A percentile compares a stretch with the other conserved stretches of the same genome.
phyloP scores from a whole-genome alignment of 2,329 filamentous ascomycete genomes.

The Aureobasidium sp. region DNA sequence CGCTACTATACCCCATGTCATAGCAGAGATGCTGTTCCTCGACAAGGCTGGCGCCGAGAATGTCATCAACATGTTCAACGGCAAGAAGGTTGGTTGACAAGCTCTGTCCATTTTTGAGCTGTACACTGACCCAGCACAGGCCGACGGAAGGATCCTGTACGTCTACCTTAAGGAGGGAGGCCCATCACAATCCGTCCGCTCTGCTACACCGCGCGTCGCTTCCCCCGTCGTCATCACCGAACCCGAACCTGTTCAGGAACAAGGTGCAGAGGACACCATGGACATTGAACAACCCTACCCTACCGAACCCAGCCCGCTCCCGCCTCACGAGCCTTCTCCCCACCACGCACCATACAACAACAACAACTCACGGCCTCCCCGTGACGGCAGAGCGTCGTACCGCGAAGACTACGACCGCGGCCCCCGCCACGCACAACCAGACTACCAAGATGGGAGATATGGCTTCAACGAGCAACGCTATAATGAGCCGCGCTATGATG shows the following conservation, averaged over 20 bases:
- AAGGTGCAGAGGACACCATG: constrained; percentile 34
- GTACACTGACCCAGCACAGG: constrained; percentile 39
- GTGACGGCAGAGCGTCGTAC: constrained; percentile 23
- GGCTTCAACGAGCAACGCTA: constrained; percentile 32
- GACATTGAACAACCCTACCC: constrained; percentile 34
- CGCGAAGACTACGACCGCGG: constrained; percentile 19
- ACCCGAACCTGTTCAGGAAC: constrained; percentile 1
- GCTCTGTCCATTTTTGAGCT: not conserved
- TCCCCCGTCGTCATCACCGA: not conserved
- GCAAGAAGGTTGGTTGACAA: constrained; percentile 57
- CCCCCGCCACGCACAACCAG: constrained; percentile 27
- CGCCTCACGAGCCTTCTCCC: constrained; percentile 22
- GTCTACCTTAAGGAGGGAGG: constrained; percentile 61
- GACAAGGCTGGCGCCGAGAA: constrained; percentile 65
- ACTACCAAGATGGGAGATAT: constrained; percentile 39
- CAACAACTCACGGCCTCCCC: constrained; percentile 20
- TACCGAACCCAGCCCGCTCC: constrained; percentile 23
- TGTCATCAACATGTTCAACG: constrained; percentile 69
- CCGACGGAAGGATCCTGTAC: constrained; percentile 66
- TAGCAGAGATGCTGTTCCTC: constrained; percentile 70
- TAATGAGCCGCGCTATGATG: constrained; percentile 18
- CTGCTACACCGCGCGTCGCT: constrained; percentile 6
- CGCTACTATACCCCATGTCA: constrained; percentile 61
- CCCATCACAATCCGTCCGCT: constrained; percentile 25
- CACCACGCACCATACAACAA: constrained; percentile 18